phyloP scores from a whole-genome alignment of 2,329 filamentous ascomycete genomes.

The Penicillium sp. region DNA sequence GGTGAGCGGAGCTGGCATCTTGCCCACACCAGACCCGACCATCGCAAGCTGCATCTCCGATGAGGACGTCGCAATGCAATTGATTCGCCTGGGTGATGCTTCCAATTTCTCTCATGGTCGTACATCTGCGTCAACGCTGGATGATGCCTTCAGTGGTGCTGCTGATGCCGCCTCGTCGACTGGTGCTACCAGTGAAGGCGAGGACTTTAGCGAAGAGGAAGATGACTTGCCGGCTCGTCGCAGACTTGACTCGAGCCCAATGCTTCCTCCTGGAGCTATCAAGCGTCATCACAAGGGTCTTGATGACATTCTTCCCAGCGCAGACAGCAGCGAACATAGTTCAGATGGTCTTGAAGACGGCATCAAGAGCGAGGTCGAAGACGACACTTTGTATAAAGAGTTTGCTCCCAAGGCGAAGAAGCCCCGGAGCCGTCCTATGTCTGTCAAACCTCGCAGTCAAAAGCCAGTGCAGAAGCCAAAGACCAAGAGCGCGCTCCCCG shows the following conservation, averaged over 20 bases:
- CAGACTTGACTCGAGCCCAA: slow-evolving; percentile 43
- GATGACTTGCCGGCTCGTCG: slow-evolving; percentile 53
- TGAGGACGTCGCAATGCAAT: slow-evolving; percentile 93
- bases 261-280: slow-evolving; percentile 45
- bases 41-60: slow-evolving; percentile 96
- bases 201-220: slow-evolving; percentile 62
- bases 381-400: slow-evolving; percentile 37
- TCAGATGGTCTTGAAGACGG: slow-evolving; percentile 60
- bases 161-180: slow-evolving; percentile 84
- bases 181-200: slow-evolving; percentile 77
- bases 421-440: slow-evolving; percentile 50
- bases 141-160: slow-evolving; percentile 88
- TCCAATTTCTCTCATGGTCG: slow-evolving; percentile 91
- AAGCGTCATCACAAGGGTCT: slow-evolving; percentile 51
- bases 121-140: slow-evolving; percentile 87
- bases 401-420: slow-evolving; percentile 52
- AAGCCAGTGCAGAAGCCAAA: slow-evolving; percentile 32
- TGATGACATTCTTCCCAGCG: slow-evolving; percentile 56
- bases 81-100: slow-evolving; percentile 93
- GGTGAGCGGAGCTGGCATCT: slow-evolving; percentile 56
- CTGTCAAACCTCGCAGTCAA: slow-evolving; percentile 29
- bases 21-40: slow-evolving; percentile 95
- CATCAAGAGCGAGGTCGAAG: slow-evolving; percentile 57
- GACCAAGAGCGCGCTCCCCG: slow-evolving; percentile 35
- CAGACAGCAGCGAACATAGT: slow-evolving; percentile 61